Conservation (phyloP, 768 basidiomycete genomes). For the Pleurotus cornucopiae region DNA sequence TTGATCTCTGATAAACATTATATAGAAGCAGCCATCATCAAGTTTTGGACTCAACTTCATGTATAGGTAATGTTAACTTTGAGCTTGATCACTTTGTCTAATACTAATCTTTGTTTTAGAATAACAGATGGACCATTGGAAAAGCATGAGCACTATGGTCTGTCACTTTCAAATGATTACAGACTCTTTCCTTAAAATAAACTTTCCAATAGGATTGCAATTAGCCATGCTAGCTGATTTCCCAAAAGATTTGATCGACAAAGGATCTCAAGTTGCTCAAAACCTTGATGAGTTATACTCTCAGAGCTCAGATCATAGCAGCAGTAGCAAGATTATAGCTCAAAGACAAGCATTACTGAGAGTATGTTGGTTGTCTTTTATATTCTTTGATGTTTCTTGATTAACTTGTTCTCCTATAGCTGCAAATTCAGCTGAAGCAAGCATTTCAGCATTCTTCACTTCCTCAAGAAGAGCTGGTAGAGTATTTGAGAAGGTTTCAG, state of each 20-base stretch:
- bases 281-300: constrained; percentile 55
- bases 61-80: constrained; percentile 52
- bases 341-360: constrained; percentile 65
- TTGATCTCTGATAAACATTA: background rate
- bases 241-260: constrained; percentile 62
- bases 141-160: constrained; percentile 71
- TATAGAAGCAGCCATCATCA: constrained; percentile 50
- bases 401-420: constrained; percentile 32
- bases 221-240: constrained; percentile 86
- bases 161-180: constrained; percentile 6
- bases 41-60: constrained; percentile 71
- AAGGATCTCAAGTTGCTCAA: constrained; percentile 59
- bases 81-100: too few species aligned
- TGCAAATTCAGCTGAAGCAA: constrained; percentile 72
- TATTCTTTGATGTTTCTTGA: background rate
- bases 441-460: constrained; percentile 69
- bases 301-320: constrained; percentile 56
- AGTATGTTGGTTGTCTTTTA: constrained; percentile 33
- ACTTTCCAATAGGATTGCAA: constrained; percentile 62
- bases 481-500: constrained; percentile 67
- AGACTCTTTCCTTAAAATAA: background rate
- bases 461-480: constrained; percentile 63
- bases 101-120: constrained; percentile 28
- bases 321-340: constrained; percentile 51
- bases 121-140: constrained; percentile 71